A percentile compares a stretch with the other conserved stretches of the same genome.
Evolutionary conservation across 495 filamentous ascomycete genomes (phyloP).

Genomic region (Pseudoneurospora amorphoporcata): DNA sequence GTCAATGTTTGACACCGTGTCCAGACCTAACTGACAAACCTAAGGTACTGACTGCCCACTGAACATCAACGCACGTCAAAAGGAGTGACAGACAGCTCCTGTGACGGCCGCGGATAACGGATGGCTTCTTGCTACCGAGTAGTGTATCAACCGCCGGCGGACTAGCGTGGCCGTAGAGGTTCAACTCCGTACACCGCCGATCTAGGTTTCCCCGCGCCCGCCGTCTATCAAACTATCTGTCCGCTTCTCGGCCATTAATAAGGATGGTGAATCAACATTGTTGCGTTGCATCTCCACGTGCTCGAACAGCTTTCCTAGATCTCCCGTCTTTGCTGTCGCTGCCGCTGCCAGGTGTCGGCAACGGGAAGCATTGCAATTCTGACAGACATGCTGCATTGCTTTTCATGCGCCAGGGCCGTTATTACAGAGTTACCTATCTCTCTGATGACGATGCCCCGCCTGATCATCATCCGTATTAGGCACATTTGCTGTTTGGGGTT

Average conservation of each 20-base stretch:
- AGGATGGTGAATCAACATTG: background rate
- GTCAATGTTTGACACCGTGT: background rate
- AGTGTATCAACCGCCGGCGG: background rate
- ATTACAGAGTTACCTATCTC: background rate
- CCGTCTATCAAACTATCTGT: background rate
- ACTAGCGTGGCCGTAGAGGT: background rate
- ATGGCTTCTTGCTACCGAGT: background rate
- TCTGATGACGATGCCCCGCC: background rate
- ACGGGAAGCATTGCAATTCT: background rate
- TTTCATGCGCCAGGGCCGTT: background rate
- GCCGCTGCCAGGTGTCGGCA: background rate
- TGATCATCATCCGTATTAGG: background rate
- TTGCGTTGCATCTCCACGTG: background rate
- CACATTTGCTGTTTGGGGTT: background rate
- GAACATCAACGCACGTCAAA: background rate
- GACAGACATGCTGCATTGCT: background rate
- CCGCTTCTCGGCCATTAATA: background rate
- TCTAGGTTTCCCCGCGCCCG: background rate
- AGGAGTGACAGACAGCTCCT: background rate
- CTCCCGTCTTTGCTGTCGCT: background rate
- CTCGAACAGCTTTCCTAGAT: background rate
- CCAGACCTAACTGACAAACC: background rate
- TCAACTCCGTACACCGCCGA: background rate
- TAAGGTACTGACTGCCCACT: background rate
- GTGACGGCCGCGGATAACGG: background rate